Percentiles rank a stretch among this genome's conserved stretches.
These are phyloP conservation scores for Neonectria hederae DNA, from an alignment of 2,329 filamentous ascomycete species.

Conservation along the genomic window DNA sequence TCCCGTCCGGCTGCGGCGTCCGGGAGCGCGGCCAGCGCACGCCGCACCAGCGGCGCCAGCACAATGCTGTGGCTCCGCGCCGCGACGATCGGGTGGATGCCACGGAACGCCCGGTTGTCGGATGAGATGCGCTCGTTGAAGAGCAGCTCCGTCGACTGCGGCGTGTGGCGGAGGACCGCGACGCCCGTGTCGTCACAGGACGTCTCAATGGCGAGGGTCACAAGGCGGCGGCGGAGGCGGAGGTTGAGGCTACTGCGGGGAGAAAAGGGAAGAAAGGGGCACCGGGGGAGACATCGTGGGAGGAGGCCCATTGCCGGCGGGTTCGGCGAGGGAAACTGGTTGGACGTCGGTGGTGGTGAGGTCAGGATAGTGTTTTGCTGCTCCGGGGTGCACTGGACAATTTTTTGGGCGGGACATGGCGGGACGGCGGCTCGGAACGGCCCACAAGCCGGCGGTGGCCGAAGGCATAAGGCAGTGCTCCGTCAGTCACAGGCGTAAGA, in stretches of 20 bases:
- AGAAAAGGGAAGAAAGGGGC: not conserved
- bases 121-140: constrained; percentile 86
- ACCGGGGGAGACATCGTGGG: constrained; percentile 14
- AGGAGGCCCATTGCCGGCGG: constrained; percentile 28
- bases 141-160: constrained; percentile 65
- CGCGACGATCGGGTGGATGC: constrained; percentile 82
- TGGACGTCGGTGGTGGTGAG: constrained; percentile 1
- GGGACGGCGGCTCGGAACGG: constrained; percentile 26
- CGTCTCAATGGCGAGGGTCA: constrained; percentile 80
- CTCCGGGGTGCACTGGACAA: not conserved
- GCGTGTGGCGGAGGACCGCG: constrained; percentile 74
- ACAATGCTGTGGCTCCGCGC: constrained; percentile 78
- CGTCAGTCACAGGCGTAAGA: not conserved
- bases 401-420: constrained; percentile 10
- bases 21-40: constrained; percentile 67
- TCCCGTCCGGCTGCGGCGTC: constrained; percentile 20
- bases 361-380: not conserved
- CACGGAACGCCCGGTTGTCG: constrained; percentile 77
- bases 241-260: not conserved
- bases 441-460: constrained; percentile 26
- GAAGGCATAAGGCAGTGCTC: not conserved
- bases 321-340: not conserved
- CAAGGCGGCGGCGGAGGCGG: constrained; percentile 47
- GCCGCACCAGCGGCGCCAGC: constrained; percentile 73
- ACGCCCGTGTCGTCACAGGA: constrained; percentile 96